Base-by-base conservation (phyloP, 768 basidiomycete species). In the Rhodotorula sphaerocarpa region DNA sequence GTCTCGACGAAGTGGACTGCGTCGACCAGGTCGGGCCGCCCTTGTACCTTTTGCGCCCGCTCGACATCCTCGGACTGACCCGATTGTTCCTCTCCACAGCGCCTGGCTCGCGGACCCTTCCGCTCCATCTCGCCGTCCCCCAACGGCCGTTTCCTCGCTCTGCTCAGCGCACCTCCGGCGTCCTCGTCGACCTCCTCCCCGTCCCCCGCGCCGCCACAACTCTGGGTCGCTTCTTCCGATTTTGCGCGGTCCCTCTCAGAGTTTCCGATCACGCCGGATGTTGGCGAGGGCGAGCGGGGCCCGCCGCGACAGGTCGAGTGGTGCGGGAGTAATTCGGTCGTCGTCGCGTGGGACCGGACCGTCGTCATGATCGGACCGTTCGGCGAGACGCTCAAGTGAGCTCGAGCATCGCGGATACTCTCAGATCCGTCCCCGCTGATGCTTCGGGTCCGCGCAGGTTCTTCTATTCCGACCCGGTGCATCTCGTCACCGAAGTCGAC, bases 221-320 rank as follows among this genome's bases (percentile, higher is more conserved):
- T 96, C 33, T 90, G 88, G 86, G 92, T 96, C 41, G 88, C 96
- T n/a, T 93, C 92, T 18, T 82, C 85, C 18, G 90, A 96, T 75
- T 96, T 97, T 73, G 85, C 88, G 66, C 82, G 88, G 45, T 87
- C 81, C 70, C 80, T 93, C 69, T 87, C 89, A 6, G 92, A 95
- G 73, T 90, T 88, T 68, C 83, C 90, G 45, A 58, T 78, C 18
- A 25, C 57, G 14, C 31, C 50, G 12, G 69, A 65, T 5, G 56
- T 59, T 7, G 63, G 67, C 25, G 63, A 73, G 48, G 80, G 59
- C 42, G 55, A 71, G 11, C 51, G n/a, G 46, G 73, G 67, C 10
- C 82, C 34, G 72, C 77, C 62, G 5, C 78, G 79, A 41, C 85
- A 86, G 67, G 84, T 90, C 0, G 87, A 86, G 71, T 99, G 95